Base-by-base conservation (phyloP, 192 early-diverging fungal genomes). In the Anaeromyces robustus region DNA sequence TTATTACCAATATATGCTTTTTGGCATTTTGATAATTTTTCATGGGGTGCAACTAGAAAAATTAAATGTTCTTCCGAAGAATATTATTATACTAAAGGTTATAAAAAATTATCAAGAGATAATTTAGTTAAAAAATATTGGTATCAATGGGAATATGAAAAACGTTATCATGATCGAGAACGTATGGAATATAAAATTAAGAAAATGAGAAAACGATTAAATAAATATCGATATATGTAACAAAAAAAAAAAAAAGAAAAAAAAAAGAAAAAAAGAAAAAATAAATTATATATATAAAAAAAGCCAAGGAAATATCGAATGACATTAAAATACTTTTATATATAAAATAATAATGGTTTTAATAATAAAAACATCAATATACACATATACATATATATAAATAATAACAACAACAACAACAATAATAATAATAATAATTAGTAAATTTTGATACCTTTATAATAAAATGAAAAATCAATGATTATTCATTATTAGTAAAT, bases 11-110 rank as follows among this genome's bases (percentile, higher is more conserved):
- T 68, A 2, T 99, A 99, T 86, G 88, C 97, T 30, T 99, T 97
- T 91, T 99, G 97, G 97, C 95, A 96, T 88, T 96, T 98, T 85
- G 97, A 99, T 84, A 96, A 99, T 84, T 99, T 99, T 83, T 96
- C 95, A 22, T 99, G 97, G 97, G 97, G 96, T 78, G 52, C 52
- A 0, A 68, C 52, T 0, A 68, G 52, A 68, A 68, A 68, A n/a
- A 68, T 68, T 9, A 68, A 68, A 68, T n/a, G 2, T 68, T 68
- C 52, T 4, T 68, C 52, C 1, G 52, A 68, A 68, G 52, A 68
- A 0, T 68, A 26, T 68, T 68, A 68, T n/a, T 68, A 68, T n/a
- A 22, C 19, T 18, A 68, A 68, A 11, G 52, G 52, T 2, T 68
- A 68, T 68, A 68, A 68, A n/a, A 68, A 68, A 9, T 68, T 68